phyloP scores from a whole-genome alignment of 1,139 yeast species.

The Lodderomyces metapsilosis region DNA sequence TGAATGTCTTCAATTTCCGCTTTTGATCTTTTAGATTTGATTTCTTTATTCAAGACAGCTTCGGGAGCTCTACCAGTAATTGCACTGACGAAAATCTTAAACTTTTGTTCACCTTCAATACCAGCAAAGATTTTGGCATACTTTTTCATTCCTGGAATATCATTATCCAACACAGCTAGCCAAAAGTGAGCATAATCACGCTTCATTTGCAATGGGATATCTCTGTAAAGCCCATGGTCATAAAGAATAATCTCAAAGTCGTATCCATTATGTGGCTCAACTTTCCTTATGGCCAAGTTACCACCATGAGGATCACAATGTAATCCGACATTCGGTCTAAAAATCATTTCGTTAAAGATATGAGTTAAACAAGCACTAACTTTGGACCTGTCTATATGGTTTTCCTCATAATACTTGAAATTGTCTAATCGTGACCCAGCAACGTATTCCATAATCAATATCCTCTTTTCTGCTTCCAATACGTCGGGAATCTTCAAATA shows the following conservation, averaged over 20 bases:
- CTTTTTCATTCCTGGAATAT: constrained; percentile 60
- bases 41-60: constrained; percentile 41
- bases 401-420: constrained; percentile 55
- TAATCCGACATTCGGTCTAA: constrained; percentile 84
- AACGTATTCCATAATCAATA: constrained; percentile 85
- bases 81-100: constrained; percentile 86
- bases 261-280: constrained; percentile 45
- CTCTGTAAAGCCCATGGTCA: constrained; percentile 92
- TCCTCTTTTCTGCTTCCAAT: constrained; percentile 62
- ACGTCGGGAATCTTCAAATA: constrained; percentile 80
- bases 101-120: constrained; percentile 70
- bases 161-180: constrained; percentile 79
- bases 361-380: constrained; percentile 87
- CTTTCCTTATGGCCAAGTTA: constrained; percentile 74
- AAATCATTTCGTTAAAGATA: constrained; percentile 91
- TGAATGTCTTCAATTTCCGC: constrained; percentile 69
- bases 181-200: constrained; percentile 88
- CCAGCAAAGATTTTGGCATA: constrained; percentile 82
- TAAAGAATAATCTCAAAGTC: constrained; percentile 90
- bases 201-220: constrained; percentile 74
- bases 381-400: constrained; percentile 70
- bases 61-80: constrained; percentile 78
- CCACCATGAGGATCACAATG: constrained; percentile 99
- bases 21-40: constrained; percentile 52
- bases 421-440: constrained; percentile 84